Evolutionary conservation across 2,329 filamentous ascomycete genomes (phyloP).

Genomic region (Didymella exigua): DNA sequence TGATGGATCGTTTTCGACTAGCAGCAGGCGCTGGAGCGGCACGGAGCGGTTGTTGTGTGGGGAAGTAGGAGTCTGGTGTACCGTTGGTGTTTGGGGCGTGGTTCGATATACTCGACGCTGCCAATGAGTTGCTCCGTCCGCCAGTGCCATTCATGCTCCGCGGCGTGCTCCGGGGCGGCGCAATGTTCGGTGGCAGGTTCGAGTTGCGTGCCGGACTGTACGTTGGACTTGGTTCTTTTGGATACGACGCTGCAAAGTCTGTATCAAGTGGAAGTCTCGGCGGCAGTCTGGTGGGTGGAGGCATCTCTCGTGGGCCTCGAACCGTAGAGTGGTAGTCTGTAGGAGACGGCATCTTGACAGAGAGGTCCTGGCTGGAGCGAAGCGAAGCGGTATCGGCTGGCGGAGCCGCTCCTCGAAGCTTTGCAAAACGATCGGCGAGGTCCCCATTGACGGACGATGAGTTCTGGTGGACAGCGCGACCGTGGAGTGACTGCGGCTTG

Average conservation of each 20-base stretch:
- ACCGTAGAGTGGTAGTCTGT: conserved; percentile 42
- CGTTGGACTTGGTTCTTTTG: conserved; percentile 74
- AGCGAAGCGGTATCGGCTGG: conserved; percentile 30
- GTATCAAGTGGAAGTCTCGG: conserved; percentile 58
- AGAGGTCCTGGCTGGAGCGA: conserved; percentile 35
- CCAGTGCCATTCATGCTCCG: conserved; percentile 64
- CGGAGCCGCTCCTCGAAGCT: conserved; percentile 33
- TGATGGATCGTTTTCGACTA: conserved; percentile 49
- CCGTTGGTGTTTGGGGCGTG: conserved; percentile 47
- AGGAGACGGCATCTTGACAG: conserved; percentile 51
- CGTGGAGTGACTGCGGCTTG: conserved; percentile 71
- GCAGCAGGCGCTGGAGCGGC: conserved; percentile 6
- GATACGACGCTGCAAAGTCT: conserved; percentile 62
- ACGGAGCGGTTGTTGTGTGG: conserved; percentile 29
- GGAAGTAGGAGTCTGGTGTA: conserved; percentile 52
- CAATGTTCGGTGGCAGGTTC: conserved; percentile 67
- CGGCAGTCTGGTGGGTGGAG: conserved; percentile 40
- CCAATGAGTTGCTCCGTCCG: conserved; percentile 61
- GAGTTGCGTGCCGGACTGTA: conserved; percentile 79
- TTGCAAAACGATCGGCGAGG: conserved; percentile 48
- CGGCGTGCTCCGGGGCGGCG: conserved; percentile 68
- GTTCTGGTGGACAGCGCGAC: conserved; percentile 59
- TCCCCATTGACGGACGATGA: conserved; percentile 32
- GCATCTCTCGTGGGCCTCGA: conserved; percentile 62
- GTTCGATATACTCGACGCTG: conserved; percentile 46